Conservation (phyloP, 805 yeast species). For the Ogataea nonfermentans region DNA sequence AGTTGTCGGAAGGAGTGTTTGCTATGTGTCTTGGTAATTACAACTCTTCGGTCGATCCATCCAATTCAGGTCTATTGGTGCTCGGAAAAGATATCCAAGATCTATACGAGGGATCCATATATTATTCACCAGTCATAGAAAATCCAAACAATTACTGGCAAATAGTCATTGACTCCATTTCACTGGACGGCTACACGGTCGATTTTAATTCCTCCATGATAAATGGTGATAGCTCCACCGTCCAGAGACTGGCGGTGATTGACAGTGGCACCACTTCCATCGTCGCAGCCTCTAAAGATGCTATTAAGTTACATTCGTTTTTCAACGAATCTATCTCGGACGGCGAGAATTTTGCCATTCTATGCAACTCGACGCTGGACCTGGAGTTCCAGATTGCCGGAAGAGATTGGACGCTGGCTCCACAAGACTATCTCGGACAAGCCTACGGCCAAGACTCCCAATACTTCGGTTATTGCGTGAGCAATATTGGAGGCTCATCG, state of each 20-base stretch:
- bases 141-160: conserved; percentile 49
- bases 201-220: conserved; percentile 32
- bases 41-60: conserved; percentile 16
- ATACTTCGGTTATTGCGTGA: conserved; percentile 54
- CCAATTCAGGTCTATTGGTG: conserved; percentile 42
- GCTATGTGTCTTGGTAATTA: conserved; percentile 43
- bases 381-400: conserved; percentile 44
- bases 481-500: conserved; percentile 60
- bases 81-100: conserved; percentile 40
- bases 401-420: conserved; percentile 42
- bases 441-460: conserved; percentile 38
- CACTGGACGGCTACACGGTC: conserved; percentile 35
- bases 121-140: conserved; percentile 38
- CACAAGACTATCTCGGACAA: conserved; percentile 48
- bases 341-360: conserved; percentile 61
- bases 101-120: conserved; percentile 41
- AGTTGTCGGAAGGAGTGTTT: conserved; percentile 40
- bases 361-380: conserved; percentile 47
- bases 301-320: conserved; percentile 50
- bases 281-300: conserved; percentile 54
- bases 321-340: conserved; percentile 52
- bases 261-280: conserved; percentile 70
- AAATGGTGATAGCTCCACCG: conserved; percentile 17
- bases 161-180: conserved; percentile 39
- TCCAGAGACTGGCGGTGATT: conserved; percentile 45